A percentile compares a stretch with the other conserved stretches of the same genome.
These are phyloP conservation scores for Grosmannia huntii DNA, from an alignment of 2,329 filamentous ascomycete species.

Conservation along the genomic window DNA sequence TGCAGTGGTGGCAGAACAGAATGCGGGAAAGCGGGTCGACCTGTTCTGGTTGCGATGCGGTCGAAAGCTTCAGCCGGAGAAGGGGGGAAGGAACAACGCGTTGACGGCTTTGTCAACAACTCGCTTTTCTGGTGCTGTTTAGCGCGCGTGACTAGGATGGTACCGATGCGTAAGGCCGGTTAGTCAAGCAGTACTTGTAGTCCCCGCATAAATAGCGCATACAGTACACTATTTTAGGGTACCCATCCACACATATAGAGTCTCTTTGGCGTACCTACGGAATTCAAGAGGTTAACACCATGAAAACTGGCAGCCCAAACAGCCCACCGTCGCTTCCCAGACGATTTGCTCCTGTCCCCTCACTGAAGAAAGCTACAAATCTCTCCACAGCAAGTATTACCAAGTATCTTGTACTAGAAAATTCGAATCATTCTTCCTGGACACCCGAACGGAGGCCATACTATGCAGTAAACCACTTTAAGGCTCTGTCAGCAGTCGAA, in stretches of 20 bases:
- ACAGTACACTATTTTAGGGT: neutral
- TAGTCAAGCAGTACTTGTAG: neutral
- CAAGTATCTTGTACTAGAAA: no score
- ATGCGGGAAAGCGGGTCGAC: conserved; percentile 13
- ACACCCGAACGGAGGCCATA: no score
- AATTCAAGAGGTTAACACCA: neutral
- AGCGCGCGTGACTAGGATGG: neutral
- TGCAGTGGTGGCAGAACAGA: conserved; percentile 3
- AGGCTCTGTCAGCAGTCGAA: neutral
- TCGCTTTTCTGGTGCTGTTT: neutral
- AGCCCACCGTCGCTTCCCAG: neutral
- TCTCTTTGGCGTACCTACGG: neutral
- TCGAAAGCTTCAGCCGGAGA: conserved; percentile 1
- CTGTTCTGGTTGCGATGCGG: conserved; percentile 1
- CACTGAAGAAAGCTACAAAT: neutral
- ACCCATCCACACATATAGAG: neutral
- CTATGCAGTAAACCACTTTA: no score
- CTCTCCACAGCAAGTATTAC: neutral
- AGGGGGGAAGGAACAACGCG: neutral
- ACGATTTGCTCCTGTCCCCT: neutral
- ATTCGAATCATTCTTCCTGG: no score
- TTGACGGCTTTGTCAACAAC: conserved; percentile 3
- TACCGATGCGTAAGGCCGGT: neutral
- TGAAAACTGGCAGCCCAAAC: neutral
- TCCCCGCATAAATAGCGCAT: neutral